Percentiles rank a stretch among this genome's conserved stretches.
Conservation (phyloP, 2,329 filamentous ascomycete species). For the Arthroderma sp. region DNA sequence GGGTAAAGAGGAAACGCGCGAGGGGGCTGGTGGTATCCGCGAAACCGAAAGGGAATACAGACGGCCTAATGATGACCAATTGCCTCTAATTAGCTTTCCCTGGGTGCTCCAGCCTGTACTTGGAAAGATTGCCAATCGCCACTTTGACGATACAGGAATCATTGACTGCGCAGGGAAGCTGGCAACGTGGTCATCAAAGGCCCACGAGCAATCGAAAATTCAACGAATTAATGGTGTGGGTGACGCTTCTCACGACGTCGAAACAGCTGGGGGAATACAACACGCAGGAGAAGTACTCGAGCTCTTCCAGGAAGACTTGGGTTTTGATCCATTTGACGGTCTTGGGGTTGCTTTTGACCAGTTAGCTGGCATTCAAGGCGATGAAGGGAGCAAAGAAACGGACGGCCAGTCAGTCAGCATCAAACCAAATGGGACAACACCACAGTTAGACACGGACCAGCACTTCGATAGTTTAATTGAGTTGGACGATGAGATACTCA, state of each 20-base stretch:
- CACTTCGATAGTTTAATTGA: constrained; percentile 5
- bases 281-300: constrained; percentile 27
- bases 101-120: constrained; percentile 75
- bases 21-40: constrained; percentile 12
- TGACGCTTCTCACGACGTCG: constrained; percentile 16
- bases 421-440: not conserved
- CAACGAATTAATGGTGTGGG: not conserved
- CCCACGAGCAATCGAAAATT: constrained; percentile 6
- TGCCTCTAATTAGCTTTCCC: constrained; percentile 85
- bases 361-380: not conserved
- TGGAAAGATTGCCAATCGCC: constrained; percentile 51
- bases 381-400: not conserved
- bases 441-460: not conserved
- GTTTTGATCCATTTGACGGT: constrained; percentile 9
- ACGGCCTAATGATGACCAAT: constrained; percentile 24
- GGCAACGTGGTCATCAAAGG: not conserved
- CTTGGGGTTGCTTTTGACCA: constrained; percentile 9
- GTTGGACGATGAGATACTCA: not conserved
- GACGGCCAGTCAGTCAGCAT: not conserved
- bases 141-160: constrained; percentile 19
- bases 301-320: constrained; percentile 18
- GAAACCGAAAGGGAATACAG: constrained; percentile 12
- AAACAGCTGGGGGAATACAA: constrained; percentile 25
- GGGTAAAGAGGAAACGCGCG: constrained; percentile 27
- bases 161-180: not conserved